phyloP scores from a whole-genome alignment of 139 green algal species.

The Tetradesmus lagerheimii region DNA sequence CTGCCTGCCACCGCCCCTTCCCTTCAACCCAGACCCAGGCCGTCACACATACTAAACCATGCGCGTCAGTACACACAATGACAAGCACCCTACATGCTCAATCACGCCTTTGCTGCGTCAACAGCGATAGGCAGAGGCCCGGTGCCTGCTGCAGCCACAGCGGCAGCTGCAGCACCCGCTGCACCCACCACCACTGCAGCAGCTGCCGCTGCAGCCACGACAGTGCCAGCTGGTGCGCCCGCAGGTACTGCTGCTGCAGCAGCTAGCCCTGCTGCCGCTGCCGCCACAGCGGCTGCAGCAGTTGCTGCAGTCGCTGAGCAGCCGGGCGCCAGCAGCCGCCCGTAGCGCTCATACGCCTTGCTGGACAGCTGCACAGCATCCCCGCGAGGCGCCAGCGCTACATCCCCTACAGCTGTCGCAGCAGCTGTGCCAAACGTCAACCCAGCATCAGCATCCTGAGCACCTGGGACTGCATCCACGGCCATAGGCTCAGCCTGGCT shows the following conservation, averaged over 20 bases:
- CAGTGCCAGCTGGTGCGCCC: background rate
- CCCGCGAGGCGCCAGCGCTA: background rate
- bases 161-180: background rate
- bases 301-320: background rate
- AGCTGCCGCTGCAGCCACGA: slow-evolving; percentile 19
- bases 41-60: too few relatives aligned
- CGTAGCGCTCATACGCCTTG: slow-evolving; percentile 18
- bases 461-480: background rate
- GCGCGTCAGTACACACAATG: background rate
- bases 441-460: background rate
- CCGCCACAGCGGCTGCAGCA: background rate
- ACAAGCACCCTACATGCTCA: background rate
- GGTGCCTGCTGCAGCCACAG: background rate
- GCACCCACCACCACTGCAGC: slow-evolving; percentile 4
- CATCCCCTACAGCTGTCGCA: background rate
- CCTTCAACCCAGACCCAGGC: too few relatives aligned
- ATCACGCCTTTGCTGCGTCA: background rate
- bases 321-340: background rate
- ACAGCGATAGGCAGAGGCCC: background rate
- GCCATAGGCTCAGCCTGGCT: background rate
- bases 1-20: too few relatives aligned
- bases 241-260: background rate
- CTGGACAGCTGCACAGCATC: background rate
- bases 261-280: background rate
- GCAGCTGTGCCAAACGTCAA: background rate